phyloP scores from a whole-genome alignment of 1,284 basidiomycete species.

The Rhodotorula sp. region DNA sequence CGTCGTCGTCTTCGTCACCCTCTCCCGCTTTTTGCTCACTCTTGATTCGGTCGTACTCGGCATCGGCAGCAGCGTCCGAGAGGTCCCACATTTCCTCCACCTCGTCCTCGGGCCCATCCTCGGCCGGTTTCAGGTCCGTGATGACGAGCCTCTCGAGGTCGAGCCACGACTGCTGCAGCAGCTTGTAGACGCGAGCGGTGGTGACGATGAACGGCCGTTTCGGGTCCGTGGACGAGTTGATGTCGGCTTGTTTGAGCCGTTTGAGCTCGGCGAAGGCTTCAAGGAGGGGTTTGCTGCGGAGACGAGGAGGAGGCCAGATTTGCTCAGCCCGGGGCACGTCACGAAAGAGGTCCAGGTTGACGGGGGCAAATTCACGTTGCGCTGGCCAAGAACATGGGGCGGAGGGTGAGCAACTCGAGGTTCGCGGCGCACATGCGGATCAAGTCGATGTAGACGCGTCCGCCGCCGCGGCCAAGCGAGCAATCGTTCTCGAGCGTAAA shows the following conservation, averaged over 20 bases:
- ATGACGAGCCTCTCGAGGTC: conserved; percentile 26
- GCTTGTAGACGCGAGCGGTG: conserved; percentile 19
- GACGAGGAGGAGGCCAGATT: background rate
- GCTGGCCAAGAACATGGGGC: conserved; percentile 21
- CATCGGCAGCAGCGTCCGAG: conserved; percentile 7
- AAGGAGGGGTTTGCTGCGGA: conserved; percentile 24
- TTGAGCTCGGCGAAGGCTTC: conserved; percentile 17
- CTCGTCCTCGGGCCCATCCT: conserved; percentile 11
- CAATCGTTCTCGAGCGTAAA: conserved; percentile 11
- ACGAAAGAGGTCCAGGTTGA: background rate
- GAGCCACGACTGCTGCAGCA: conserved; percentile 13
- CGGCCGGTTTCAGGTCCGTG: conserved; percentile 3
- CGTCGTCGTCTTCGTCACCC: background rate
- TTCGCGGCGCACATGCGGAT: conserved; percentile 22
- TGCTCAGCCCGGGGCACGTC: no score
- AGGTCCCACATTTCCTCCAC: conserved; percentile 24
- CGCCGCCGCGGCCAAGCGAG: conserved; percentile 36
- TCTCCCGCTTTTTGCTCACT: background rate
- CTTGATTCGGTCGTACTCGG: background rate
- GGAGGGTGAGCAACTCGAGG: conserved; percentile 32
- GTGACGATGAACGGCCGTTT: conserved; percentile 32
- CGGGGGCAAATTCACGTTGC: conserved; percentile 21
- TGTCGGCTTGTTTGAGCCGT: conserved; percentile 28
- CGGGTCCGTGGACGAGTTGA: conserved; percentile 21
- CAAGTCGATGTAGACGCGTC: conserved; percentile 27